Conservation (phyloP, 2,329 filamentous ascomycete genomes). For the Chalaropsis ovoidea region DNA sequence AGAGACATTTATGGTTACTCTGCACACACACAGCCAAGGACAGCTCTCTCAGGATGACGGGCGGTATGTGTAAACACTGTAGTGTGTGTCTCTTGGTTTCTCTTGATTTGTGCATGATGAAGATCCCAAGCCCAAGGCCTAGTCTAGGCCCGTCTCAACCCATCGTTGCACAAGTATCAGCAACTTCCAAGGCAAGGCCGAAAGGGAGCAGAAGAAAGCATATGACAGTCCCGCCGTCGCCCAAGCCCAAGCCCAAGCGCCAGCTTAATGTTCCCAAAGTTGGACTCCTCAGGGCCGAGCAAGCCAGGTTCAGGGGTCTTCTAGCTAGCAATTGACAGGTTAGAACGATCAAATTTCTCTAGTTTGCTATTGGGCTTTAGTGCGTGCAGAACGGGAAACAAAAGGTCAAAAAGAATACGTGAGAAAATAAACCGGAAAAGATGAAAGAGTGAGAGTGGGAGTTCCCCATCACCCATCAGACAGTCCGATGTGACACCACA, state of each 20-base stretch:
- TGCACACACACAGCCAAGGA: neutral
- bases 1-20: neutral
- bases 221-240: too few species aligned
- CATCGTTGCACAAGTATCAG: too few species aligned
- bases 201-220: too few species aligned
- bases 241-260: too few species aligned
- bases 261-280: too few species aligned
- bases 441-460: neutral
- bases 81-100: neutral
- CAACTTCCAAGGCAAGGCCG: too few species aligned
- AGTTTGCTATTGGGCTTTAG: too few species aligned
- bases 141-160: neutral
- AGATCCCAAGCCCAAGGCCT: neutral
- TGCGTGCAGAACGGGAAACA: neutral
- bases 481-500: too few species aligned
- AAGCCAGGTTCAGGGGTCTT: too few species aligned
- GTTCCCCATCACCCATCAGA: too few species aligned
- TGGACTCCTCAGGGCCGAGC: too few species aligned
- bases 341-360: neutral
- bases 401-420: neutral
- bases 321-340: neutral
- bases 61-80: neutral
- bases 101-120: neutral
- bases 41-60: neutral
- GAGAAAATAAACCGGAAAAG: neutral